Conservation (phyloP, 306 rosid genomes). For the Phaseolus lunatus region DNA sequence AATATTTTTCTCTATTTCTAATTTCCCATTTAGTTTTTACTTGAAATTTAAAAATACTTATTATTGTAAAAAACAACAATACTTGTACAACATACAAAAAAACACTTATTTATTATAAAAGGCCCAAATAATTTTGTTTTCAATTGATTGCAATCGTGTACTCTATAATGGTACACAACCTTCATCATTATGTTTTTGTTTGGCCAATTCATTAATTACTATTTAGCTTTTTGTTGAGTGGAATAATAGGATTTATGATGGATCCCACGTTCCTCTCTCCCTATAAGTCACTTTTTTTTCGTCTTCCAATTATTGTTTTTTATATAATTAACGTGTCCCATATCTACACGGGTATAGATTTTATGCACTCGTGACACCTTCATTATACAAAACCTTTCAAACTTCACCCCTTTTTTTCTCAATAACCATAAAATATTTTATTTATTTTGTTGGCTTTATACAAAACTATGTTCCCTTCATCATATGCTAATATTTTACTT, state of each 20-base stretch:
- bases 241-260: slow-evolving; percentile 19
- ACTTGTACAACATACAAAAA: neutral
- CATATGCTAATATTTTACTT: neutral
- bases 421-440: neutral
- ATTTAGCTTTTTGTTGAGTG: neutral
- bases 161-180: neutral
- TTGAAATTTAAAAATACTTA: no score
- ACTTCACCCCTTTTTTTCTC: neutral
- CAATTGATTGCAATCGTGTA: slow-evolving; percentile 5
- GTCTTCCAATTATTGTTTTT: neutral
- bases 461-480: neutral
- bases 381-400: neutral
- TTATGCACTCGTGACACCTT: slow-evolving; percentile 23
- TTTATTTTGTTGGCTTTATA: neutral
- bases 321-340: neutral
- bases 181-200: slow-evolving; percentile 1
- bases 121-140: no score
- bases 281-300: neutral
- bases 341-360: neutral
- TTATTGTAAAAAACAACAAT: no score
- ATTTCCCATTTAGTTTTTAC: no score
- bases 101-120: no score
- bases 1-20: no score
- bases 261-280: slow-evolving; percentile 30
- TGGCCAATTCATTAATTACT: slow-evolving; percentile 28